These are phyloP conservation scores for Penicillium sp. DNA, from an alignment of 2,329 filamentous ascomycete species.

Conservation along the genomic window DNA sequence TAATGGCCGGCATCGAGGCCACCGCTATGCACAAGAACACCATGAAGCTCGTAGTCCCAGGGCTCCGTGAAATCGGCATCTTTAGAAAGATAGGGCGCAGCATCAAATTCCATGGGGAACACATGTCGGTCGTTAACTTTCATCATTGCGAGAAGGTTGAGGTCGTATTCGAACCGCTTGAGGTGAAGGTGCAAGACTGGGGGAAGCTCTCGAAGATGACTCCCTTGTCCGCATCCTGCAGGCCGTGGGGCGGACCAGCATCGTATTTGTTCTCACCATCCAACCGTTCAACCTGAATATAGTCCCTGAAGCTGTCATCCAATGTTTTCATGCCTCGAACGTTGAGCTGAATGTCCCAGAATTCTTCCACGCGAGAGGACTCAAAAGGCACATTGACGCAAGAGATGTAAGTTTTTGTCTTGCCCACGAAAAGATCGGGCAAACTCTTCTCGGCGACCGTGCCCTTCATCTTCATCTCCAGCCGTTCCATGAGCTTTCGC, in stretches of 20 bases:
- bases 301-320: constrained; percentile 91
- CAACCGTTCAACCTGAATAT: constrained; percentile 92
- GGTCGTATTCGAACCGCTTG: constrained; percentile 97
- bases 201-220: constrained; percentile 93
- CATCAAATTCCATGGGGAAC: constrained; percentile 51
- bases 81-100: constrained; percentile 78
- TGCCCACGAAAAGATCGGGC: constrained; percentile 87
- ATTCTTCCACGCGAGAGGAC: constrained; percentile 90
- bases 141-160: constrained; percentile 95
- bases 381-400: constrained; percentile 99
- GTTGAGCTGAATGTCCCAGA: constrained; percentile 98
- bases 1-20: constrained; percentile 97
- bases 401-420: constrained; percentile 97
- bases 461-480: constrained; percentile 98
- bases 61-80: constrained; percentile 82
- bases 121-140: constrained; percentile 64
- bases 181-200: constrained; percentile 91
- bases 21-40: constrained; percentile 92
- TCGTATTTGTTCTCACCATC: constrained; percentile 99
- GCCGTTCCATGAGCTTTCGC: constrained; percentile 91
- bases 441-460: constrained; percentile 85
- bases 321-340: constrained; percentile 90
- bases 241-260: constrained; percentile 78
- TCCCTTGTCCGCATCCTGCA: constrained; percentile 95
- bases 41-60: constrained; percentile 88